phyloP scores from a whole-genome alignment of 2,329 filamentous ascomycete genomes.

The Pestalotiopsis sp. region DNA sequence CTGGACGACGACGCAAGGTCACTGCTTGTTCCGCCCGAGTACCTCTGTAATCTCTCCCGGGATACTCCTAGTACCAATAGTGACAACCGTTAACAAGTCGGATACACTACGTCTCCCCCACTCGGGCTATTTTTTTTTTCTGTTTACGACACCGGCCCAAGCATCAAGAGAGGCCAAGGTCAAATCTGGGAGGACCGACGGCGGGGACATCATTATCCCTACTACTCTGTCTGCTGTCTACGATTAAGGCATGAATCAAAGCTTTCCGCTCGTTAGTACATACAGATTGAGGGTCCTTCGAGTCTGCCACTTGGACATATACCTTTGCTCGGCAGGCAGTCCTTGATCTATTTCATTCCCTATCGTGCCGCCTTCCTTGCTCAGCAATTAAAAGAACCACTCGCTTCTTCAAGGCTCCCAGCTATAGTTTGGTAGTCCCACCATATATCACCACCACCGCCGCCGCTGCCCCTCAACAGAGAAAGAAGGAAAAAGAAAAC shows the following conservation, averaged over 20 bases:
- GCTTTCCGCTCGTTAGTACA: conserved; percentile 26
- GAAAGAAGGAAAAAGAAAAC: neutral
- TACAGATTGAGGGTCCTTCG: conserved; percentile 26
- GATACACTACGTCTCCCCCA: conserved; percentile 26
- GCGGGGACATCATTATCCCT: conserved; percentile 30
- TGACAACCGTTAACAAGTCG: conserved; percentile 33
- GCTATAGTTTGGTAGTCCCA: conserved; percentile 21
- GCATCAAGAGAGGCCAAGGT: conserved; percentile 24
- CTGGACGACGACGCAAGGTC: conserved; percentile 41
- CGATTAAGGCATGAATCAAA: conserved; percentile 25
- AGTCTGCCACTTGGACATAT: conserved; percentile 22
- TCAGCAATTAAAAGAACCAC: conserved; percentile 16
- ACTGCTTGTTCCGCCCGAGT: conserved; percentile 42
- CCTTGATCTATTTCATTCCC: conserved; percentile 21
- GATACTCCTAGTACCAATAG: conserved; percentile 41
- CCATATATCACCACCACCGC: conserved; percentile 19
- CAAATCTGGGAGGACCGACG: conserved; percentile 26
- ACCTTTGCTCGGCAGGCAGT: conserved; percentile 23
- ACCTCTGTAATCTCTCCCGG: conserved; percentile 38
- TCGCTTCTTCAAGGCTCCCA: conserved; percentile 19
- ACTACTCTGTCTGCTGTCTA: conserved; percentile 16
- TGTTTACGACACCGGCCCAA: conserved; percentile 18
- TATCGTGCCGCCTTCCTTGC: conserved; percentile 20
- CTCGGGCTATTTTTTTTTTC: conserved; percentile 27
- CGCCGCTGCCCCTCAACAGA: no score